phyloP scores from a whole-genome alignment of 768 basidiomycete species.

The Dacryopinax primogenitus region DNA sequence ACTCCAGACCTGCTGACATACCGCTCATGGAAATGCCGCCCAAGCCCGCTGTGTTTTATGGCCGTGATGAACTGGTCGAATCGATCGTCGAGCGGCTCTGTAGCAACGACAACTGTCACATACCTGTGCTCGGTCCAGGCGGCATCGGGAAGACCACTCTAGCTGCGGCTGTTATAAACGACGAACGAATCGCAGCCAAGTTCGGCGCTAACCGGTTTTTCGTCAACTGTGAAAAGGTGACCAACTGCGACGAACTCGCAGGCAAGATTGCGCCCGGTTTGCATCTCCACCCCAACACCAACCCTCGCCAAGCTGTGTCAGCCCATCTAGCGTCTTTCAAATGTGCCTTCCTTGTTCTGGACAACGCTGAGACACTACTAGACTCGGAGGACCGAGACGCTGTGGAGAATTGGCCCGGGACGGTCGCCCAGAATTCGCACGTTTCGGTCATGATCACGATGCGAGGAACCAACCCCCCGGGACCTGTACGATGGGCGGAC shows the following conservation, averaged over 20 bases:
- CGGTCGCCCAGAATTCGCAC: background rate
- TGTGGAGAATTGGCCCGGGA: background rate
- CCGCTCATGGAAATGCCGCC: background rate
- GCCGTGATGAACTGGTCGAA: background rate
- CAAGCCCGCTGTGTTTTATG: background rate
- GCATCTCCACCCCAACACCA: background rate
- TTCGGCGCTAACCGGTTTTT: background rate
- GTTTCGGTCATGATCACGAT: background rate
- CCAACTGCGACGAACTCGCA: background rate
- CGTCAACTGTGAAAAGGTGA: background rate
- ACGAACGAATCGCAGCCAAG: background rate
- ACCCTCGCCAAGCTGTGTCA: background rate
- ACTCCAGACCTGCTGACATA: background rate
- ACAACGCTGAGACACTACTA: background rate
- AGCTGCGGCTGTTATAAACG: background rate
- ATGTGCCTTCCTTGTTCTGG: background rate
- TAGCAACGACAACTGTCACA: background rate
- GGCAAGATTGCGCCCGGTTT: background rate
- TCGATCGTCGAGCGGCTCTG: conserved; percentile 7
- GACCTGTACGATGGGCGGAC: background rate
- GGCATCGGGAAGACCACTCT: background rate
- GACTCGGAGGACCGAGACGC: background rate
- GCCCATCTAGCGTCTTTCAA: background rate
- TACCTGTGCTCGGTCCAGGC: background rate
- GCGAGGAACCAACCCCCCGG: background rate